These are phyloP conservation scores for Strigomonas galati DNA, from an alignment of 208 protist species.

Conservation along the genomic window DNA sequence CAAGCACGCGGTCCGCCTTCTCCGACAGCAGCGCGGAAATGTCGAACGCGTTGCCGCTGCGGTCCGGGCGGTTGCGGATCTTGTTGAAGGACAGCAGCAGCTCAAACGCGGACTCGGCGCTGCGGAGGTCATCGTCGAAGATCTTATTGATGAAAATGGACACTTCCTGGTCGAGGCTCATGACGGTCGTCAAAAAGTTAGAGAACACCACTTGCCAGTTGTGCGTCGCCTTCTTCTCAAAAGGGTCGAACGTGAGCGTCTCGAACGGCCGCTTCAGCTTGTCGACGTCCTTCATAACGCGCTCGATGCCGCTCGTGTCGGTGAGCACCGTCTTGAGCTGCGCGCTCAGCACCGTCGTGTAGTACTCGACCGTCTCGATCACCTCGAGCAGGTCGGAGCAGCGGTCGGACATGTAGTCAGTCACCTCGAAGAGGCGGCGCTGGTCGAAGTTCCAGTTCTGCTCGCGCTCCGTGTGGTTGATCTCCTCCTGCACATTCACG, in stretches of 20 bases:
- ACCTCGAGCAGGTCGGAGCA: slow-evolving; percentile 95
- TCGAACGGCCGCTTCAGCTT: slow-evolving; percentile 94
- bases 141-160: slow-evolving; percentile 96
- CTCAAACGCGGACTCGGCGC: slow-evolving; percentile 97
- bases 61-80: slow-evolving; percentile 82
- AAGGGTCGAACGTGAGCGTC: slow-evolving; percentile 95
- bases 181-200: slow-evolving; percentile 91
- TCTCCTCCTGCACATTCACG: slow-evolving; percentile 93
- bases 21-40: slow-evolving; percentile 92
- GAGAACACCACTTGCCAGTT: slow-evolving; percentile 93
- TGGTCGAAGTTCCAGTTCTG: slow-evolving; percentile 98
- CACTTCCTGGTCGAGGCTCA: slow-evolving; percentile 92
- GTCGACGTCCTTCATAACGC: slow-evolving; percentile 93
- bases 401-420: slow-evolving; percentile 96
- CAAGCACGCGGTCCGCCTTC: slow-evolving; percentile 95
- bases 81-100: slow-evolving; percentile 96
- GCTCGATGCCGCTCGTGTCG: slow-evolving; percentile 95
- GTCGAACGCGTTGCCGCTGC: slow-evolving; percentile 71
- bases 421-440: slow-evolving; percentile 95
- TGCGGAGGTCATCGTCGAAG: slow-evolving; percentile 97
- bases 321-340: slow-evolving; percentile 97
- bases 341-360: slow-evolving; percentile 95
- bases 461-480: slow-evolving; percentile 94
- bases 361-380: slow-evolving; percentile 94
- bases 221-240: slow-evolving; percentile 90